phyloP scores from a whole-genome alignment of 2,329 filamentous ascomycete species.

The Cladosporium austrohemisphaericum region DNA sequence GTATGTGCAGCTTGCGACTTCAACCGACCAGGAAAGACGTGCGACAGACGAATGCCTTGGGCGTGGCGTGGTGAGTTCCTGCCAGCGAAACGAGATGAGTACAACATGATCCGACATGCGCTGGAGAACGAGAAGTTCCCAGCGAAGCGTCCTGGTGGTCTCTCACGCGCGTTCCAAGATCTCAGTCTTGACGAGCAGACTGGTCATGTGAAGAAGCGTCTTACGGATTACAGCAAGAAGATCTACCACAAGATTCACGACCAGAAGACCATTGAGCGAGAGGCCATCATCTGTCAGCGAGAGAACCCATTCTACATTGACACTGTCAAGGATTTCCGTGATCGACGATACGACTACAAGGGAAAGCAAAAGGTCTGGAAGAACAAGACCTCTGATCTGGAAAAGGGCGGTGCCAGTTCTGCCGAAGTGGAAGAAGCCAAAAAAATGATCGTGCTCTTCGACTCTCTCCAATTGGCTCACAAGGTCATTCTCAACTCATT shows the following conservation, averaged over 20 bases:
- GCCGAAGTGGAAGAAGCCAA: constrained; percentile 87
- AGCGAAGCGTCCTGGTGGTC: constrained; percentile 67
- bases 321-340: constrained; percentile 92
- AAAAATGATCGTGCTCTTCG: constrained; percentile 97
- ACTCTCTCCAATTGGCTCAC: constrained; percentile 93
- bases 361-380: constrained; percentile 98
- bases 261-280: constrained; percentile 82
- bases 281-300: constrained; percentile 96
- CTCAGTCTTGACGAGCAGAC: constrained; percentile 80
- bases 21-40: constrained; percentile 94
- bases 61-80: constrained; percentile 97
- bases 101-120: constrained; percentile 96
- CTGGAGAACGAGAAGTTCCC: constrained; percentile 92
- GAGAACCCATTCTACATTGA: constrained; percentile 99
- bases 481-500: constrained; percentile 99
- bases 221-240: constrained; percentile 94
- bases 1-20: constrained; percentile 98
- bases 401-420: constrained; percentile 71
- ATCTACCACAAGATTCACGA: constrained; percentile 99
- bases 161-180: constrained; percentile 73
- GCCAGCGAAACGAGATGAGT: constrained; percentile 93
- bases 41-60: constrained; percentile 91
- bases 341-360: constrained; percentile 97
- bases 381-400: constrained; percentile 84
- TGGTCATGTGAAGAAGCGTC: constrained; percentile 72